phyloP scores from a whole-genome alignment of 805 yeast species.

The Yamadazyma phyllophila region DNA sequence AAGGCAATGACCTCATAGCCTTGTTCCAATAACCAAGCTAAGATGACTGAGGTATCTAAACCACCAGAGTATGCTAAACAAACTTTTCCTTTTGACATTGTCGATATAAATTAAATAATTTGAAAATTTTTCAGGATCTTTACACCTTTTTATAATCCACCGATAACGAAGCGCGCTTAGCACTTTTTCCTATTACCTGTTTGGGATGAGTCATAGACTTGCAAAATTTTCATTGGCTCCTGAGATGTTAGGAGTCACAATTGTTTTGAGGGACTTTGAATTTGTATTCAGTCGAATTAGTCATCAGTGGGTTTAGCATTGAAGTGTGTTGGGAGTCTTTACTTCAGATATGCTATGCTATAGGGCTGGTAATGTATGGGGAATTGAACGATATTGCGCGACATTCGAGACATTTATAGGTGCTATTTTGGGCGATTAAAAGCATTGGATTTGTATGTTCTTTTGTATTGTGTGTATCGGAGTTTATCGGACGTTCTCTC shows the following conservation, averaged over 20 bases:
- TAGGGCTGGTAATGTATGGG: too few species aligned
- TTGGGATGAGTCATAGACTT: conserved; percentile 14
- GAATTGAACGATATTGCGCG: too few species aligned
- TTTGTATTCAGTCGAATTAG: too few species aligned
- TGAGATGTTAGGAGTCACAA: background rate
- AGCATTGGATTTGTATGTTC: too few species aligned
- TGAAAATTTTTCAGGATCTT: conserved; percentile 14
- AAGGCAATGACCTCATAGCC: conserved; percentile 98
- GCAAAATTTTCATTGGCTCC: conserved; percentile 6
- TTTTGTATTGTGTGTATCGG: too few species aligned
- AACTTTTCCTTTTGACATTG: conserved; percentile 96
- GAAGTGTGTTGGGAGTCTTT: too few species aligned
- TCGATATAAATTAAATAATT: conserved; percentile 3
- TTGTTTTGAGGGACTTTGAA: background rate
- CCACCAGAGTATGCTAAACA: conserved; percentile 99
- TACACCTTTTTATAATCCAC: conserved; percentile 10
- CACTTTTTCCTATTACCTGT: conserved; percentile 11
- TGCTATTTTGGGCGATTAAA: too few species aligned
- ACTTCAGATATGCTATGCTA: too few species aligned
- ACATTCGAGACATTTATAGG: too few species aligned
- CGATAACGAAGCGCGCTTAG: conserved; percentile 31
- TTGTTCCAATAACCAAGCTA: conserved; percentile 97
- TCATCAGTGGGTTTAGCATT: background rate
- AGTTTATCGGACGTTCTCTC: too few species aligned
- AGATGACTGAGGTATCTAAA: conserved; percentile 94